phyloP scores from a whole-genome alignment of 176 grass and related monocot genomes.

The Eleusine indica region DNA sequence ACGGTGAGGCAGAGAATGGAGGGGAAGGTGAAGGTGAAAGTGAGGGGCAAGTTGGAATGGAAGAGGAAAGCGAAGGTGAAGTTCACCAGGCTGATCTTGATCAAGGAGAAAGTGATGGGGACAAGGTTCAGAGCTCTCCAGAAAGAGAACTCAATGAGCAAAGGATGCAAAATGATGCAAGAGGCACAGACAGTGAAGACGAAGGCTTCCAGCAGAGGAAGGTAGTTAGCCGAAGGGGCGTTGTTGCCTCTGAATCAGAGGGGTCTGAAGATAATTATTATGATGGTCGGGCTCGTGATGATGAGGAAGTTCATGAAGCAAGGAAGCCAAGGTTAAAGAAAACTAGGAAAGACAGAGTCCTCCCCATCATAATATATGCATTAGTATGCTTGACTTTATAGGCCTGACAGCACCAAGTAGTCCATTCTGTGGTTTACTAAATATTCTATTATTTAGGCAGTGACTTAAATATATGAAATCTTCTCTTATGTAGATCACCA shows the following conservation, averaged over 20 bases:
- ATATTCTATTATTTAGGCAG: conserved; percentile 26
- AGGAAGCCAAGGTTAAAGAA: conserved; percentile 67
- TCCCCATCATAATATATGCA: conserved; percentile 31
- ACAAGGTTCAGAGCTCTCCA: conserved; percentile 69
- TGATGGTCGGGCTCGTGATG: conserved; percentile 56
- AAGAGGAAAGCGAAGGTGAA: conserved; percentile 89
- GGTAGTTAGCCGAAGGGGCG: conserved; percentile 71
- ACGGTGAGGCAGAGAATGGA: conserved; percentile 78
- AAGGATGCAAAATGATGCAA: conserved; percentile 56
- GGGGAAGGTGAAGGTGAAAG: conserved; percentile 79
- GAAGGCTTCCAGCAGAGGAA: conserved; percentile 72
- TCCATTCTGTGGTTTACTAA: not conserved
- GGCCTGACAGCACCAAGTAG: not conserved
- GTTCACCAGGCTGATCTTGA: conserved; percentile 57
- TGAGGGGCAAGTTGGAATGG: conserved; percentile 82
- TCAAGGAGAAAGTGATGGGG: conserved; percentile 74
- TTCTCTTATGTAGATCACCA: conserved; percentile 12
- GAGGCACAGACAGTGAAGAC: conserved; percentile 71
- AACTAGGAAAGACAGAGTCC: not conserved
- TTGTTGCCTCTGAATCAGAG: conserved; percentile 78
- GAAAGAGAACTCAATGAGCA: conserved; percentile 74
- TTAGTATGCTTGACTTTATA: conserved; percentile 33
- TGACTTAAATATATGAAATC: conserved; percentile 10
- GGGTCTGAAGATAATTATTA: conserved; percentile 86
- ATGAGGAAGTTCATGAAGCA: conserved; percentile 50